Evolutionary conservation across 352 stramenopile genomes (phyloP).

Genomic region (Phytophthora podocarpi): DNA sequence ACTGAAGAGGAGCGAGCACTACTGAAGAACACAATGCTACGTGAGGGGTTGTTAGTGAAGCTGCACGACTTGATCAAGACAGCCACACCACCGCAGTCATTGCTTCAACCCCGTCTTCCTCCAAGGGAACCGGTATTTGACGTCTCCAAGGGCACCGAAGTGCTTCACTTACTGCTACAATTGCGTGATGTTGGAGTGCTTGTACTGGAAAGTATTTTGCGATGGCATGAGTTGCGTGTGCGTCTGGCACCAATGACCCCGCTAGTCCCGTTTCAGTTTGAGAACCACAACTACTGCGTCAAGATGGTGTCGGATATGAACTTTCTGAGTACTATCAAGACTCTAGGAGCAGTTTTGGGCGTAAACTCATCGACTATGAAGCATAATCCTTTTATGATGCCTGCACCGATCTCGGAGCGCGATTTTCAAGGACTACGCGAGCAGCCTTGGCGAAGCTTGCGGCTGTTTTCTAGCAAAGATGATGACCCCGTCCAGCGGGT

Average conservation of each 20-base stretch:
- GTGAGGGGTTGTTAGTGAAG: slow-evolving; percentile 61
- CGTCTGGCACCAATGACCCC: slow-evolving; percentile 27
- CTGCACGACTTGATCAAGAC: slow-evolving; percentile 46
- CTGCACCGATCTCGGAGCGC: slow-evolving; percentile 61
- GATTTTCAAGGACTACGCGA: slow-evolving; percentile 47
- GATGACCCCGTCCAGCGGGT: slow-evolving; percentile 53
- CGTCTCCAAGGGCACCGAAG: slow-evolving; percentile 49
- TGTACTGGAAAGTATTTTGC: slow-evolving; percentile 55
- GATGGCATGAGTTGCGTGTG: slow-evolving; percentile 53
- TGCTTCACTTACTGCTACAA: slow-evolving; percentile 71
- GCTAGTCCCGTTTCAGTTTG: slow-evolving; percentile 48
- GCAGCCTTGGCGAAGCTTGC: slow-evolving; percentile 31
- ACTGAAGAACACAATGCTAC: slow-evolving; percentile 61
- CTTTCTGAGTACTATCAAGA: slow-evolving; percentile 62
- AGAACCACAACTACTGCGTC: slow-evolving; percentile 68
- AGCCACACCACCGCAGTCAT: slow-evolving; percentile 22
- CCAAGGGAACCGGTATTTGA: slow-evolving; percentile 41
- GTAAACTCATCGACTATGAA: slow-evolving; percentile 63
- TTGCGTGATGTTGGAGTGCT: slow-evolving; percentile 62
- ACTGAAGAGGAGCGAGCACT: slow-evolving; percentile 37
- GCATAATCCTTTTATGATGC: slow-evolving; percentile 89
- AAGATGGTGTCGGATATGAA: slow-evolving; percentile 84
- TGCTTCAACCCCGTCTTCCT: slow-evolving; percentile 26
- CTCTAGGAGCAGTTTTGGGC: slow-evolving; percentile 55
- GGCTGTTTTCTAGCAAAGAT: slow-evolving; percentile 18